Evolutionary conservation across 306 rosid species (phyloP), one percentile per base, ranked within the genome.

Genomic region (Fagus sylvatica): DNA sequence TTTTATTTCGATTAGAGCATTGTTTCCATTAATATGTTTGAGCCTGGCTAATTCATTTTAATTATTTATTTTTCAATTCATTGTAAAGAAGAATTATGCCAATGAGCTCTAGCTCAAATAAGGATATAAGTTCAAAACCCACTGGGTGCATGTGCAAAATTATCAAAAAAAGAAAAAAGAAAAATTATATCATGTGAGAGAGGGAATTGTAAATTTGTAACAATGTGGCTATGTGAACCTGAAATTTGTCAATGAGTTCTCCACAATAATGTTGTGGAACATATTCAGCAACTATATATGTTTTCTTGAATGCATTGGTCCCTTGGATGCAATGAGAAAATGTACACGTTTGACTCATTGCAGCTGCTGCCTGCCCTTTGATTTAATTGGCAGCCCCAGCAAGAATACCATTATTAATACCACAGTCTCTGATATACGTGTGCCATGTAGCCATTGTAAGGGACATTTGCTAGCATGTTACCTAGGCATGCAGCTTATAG

Each of bases 401-500:
- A 15, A 2, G 11, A 62, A 33, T 62, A 34, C 6, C 69, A 62
- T 62, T 62, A 11, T 62, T 34, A 62, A n/a, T 62, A 62, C 41
- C 32, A 2, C 67, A 61, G 41, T 36, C 13, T 61, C 67, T 61
- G 39, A 61, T 77, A 46, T 68, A 81, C n/a, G 61, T 15, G 67
- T 53, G 48, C 10, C 61, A 36, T 53, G 17, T 67, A 67, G 53
- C 33, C 72, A 39, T 16, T 16, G n/a, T 9, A 67, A 69, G 49
- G 40, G 30, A 1, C 6, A 40, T 28, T 42, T 43, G 7, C 53
- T 69, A 30, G 36, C 53, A n/a, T 69, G 54, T 10, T 22, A 19
- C 69, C 51, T 41, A 36, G 69, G 54, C 73, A 53, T 76, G 80
- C 43, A 69, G 22, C 70, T 46, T 56, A 51, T 40, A 56, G 59